A percentile compares a stretch with the other conserved stretches of the same genome.
phyloP scores from a whole-genome alignment of 2,329 filamentous ascomycete genomes.

The Fusarium keratoplasticum region DNA sequence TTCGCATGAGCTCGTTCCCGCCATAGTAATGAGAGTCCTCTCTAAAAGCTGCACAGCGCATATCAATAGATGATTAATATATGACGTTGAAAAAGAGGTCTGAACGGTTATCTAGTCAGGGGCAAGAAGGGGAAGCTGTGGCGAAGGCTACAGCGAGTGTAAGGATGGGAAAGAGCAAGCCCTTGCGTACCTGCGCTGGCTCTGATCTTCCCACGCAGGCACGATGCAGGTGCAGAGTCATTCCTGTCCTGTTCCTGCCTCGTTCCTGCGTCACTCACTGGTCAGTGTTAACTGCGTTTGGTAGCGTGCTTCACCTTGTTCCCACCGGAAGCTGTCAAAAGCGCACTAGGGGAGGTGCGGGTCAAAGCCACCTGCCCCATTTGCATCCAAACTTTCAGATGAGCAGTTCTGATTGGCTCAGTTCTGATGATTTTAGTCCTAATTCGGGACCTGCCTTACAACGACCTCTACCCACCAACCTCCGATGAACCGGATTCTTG shows the following conservation, averaged over 20 bases:
- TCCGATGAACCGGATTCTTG: neutral
- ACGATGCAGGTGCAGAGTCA: neutral
- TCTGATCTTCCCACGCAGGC: conserved; percentile 1
- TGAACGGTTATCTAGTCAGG: neutral
- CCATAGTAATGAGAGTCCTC: neutral
- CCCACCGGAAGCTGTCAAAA: conserved; percentile 32
- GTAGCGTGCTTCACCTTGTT: conserved; percentile 13
- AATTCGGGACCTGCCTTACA: neutral
- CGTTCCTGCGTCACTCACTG: conserved; percentile 4
- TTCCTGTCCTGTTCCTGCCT: conserved; percentile 7
- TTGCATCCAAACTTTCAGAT: conserved; percentile 17
- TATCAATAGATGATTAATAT: neutral
- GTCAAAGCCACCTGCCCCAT: conserved; percentile 26
- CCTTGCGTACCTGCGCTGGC: conserved; percentile 21
- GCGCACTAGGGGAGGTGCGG: conserved; percentile 12
- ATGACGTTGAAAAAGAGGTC: neutral
- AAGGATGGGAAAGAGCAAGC: neutral
- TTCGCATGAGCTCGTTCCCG: neutral
- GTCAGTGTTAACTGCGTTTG: neutral
- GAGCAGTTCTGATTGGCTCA: conserved; percentile 8
- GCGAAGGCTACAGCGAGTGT: neutral
- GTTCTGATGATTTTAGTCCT: conserved; percentile 5
- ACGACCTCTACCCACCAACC: conserved; percentile 6
- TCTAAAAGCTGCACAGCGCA: neutral
- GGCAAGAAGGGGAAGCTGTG: neutral